phyloP scores from a whole-genome alignment of 768 basidiomycete species.

The Tricholoma terreum region DNA sequence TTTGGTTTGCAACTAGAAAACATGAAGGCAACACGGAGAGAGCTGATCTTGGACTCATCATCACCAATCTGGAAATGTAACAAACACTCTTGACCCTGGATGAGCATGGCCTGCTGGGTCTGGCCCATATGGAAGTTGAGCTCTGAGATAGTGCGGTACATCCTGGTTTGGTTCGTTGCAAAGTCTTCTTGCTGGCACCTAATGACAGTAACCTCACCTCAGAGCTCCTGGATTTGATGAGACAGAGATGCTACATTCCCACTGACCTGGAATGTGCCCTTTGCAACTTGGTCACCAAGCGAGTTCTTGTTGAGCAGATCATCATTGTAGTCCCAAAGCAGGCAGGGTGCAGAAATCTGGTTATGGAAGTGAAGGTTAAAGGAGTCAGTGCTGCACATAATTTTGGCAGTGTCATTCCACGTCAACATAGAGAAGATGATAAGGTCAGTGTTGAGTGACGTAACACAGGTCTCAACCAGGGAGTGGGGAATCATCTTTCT shows the following conservation, averaged over 20 bases:
- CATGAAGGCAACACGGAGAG: neutral
- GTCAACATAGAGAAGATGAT: constrained; percentile 3
- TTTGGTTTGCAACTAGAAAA: neutral
- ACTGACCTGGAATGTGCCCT: constrained; percentile 1
- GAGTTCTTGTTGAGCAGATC: neutral
- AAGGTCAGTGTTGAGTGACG: neutral
- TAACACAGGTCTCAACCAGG: neutral
- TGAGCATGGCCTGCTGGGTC: constrained; percentile 1
- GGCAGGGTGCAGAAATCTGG: neutral
- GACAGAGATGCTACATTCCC: neutral
- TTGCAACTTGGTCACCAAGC: constrained; percentile 4
- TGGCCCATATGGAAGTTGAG: neutral
- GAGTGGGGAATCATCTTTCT: neutral
- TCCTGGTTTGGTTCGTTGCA: neutral
- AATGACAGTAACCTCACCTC: neutral
- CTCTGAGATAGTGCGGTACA: neutral
- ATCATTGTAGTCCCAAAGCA: neutral
- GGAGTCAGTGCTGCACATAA: neutral
- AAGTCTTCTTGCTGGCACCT: neutral
- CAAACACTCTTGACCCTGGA: constrained; percentile 1
- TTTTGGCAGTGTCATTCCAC: neutral
- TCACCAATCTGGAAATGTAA: neutral
- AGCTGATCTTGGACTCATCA: neutral
- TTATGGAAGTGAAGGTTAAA: neutral
- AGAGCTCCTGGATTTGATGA: neutral